A percentile compares a stretch with the other conserved stretches of the same genome.
phyloP scores from a whole-genome alignment of 306 rosid species.

The Castanea mollissima region DNA sequence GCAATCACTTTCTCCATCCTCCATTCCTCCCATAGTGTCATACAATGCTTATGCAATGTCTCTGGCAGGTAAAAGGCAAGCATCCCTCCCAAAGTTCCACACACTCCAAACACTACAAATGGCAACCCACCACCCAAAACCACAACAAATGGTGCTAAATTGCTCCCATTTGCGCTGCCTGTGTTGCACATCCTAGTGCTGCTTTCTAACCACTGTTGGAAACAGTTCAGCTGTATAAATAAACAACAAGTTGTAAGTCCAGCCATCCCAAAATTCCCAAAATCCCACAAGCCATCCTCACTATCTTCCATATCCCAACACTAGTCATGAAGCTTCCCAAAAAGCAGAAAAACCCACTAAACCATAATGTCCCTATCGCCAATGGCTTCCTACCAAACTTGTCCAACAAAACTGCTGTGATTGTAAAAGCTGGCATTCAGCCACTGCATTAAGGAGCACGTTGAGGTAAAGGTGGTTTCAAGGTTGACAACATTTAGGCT shows the following conservation, averaged over 20 bases:
- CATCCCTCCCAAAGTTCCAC: conserved; percentile 67
- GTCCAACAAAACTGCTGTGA: conserved; percentile 69
- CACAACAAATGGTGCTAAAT: conserved; percentile 85
- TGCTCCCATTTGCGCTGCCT: conserved; percentile 86
- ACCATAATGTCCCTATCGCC: conserved; percentile 72
- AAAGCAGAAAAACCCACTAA: conserved; percentile 74
- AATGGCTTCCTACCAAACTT: conserved; percentile 62
- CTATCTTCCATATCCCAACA: conserved; percentile 48
- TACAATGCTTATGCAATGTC: conserved; percentile 69
- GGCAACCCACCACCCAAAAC: conserved; percentile 73
- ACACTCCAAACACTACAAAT: conserved; percentile 57
- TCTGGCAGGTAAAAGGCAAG: conserved; percentile 80
- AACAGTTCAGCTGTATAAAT: conserved; percentile 81
- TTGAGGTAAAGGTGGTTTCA: conserved; percentile 58
- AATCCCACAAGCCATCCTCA: conserved; percentile 64
- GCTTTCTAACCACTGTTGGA: conserved; percentile 93
- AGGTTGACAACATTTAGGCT: conserved; percentile 74
- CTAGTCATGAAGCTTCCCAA: conserved; percentile 42
- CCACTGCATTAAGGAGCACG: conserved; percentile 70
- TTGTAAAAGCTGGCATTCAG: conserved; percentile 83
- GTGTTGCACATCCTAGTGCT: conserved; percentile 64
- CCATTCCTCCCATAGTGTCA: conserved; percentile 74
- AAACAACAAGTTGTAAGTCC: conserved; percentile 76
- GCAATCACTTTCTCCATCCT: conserved; percentile 30
- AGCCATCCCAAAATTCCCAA: conserved; percentile 86